Base-by-base conservation (phyloP, 2,329 filamentous ascomycete genomes). In the Fusarium compactum region DNA sequence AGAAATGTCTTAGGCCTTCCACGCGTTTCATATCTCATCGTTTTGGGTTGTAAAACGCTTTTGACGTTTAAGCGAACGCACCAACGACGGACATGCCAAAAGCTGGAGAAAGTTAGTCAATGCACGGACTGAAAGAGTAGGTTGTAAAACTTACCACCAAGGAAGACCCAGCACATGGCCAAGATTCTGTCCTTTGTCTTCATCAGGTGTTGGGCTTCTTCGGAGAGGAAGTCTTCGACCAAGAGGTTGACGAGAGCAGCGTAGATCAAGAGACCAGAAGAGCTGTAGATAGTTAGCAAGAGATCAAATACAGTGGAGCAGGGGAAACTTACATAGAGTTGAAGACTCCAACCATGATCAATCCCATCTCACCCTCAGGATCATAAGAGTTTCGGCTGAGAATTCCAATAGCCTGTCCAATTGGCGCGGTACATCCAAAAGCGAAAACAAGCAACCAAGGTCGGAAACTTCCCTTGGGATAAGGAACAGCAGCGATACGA, bases 401-500 rank as follows among this genome's bases (percentile, higher is more conserved):
- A 12, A 91, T 82, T 25, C 89, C 89, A 62, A 91, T 90, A 11
- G 88, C 88, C 73, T 91, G 89, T 1, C 89, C 89, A 46, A 91
- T 86, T 6, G 89, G 89, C 0, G 87, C 87, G 0, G 89, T 91
- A 11, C 85, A 87, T 18, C 88, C 89, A 67, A 90, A 91, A 16
- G 89, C 88, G 15, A 89, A 71, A 4, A 90, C 87, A 18, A 91
- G 80, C 1, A 88, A 62, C 89, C 89, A 91, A 1, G 89, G 89
- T 27, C 86, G 85, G 67, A 83, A 76, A 75, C 87, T 89, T 27
- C 80, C 82, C 63, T 84, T 84, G 18, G 85, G 84, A 66, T 89
- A 90, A 2, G 88, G 84, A 8, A 92, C 88, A 20, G 86, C 88
- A 22, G 90, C 90, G 72, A 93, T 93, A 63, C 91, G 89, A 2